Base-by-base conservation (phyloP, 1,284 basidiomycete species). In the Pseudozyma thailandica region DNA sequence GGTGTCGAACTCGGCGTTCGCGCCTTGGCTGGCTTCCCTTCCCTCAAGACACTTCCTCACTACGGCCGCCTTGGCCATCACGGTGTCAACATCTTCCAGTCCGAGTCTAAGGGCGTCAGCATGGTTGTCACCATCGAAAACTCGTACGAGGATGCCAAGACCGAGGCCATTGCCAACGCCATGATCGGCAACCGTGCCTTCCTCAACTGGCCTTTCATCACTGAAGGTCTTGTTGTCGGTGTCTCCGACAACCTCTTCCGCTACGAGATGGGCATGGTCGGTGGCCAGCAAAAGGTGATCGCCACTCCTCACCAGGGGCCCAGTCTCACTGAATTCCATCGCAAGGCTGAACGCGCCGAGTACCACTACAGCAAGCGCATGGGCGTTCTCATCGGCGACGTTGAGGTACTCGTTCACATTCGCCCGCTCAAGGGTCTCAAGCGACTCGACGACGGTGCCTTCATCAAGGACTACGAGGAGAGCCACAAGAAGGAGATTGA, bases 1-100 rank as follows among this genome's bases (percentile, higher is more conserved):
- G 95, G 96, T 27, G 94, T 94, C 10, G 88, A 89, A 69, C 88
- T 96, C 10, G 95, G 95, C 39, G 88, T 88, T 9, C 87, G 91
- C 21, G 92, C 94, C 1, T 87, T 98, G 6, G 93, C 96, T 1
- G 95, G 96, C 18, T 98, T 98, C 87, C 95, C 95, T 0, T 94
- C 93, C 0, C 86, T 98, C 27, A 88, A 95, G 72, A 98, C 94
- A 0, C 86, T 98, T 3, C 91, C 92, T 0, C 88, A 94, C 81
- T 89, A 88, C 4, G 90, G 90, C 2, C 84, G 86, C 20, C 86
- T 98, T 9, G 92, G 90, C 15, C 88, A 89, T 83, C 94, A 98
- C 80, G 89, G 91, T 31, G 94, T 98, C 75, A 97, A 93, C 79
- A 90, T 98, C 8, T 96, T 98, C 84, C 92, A 94, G 53, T 87